Evolutionary conservation across 2,329 filamentous ascomycete genomes (phyloP).

Genomic region (Bertia moriformis): DNA sequence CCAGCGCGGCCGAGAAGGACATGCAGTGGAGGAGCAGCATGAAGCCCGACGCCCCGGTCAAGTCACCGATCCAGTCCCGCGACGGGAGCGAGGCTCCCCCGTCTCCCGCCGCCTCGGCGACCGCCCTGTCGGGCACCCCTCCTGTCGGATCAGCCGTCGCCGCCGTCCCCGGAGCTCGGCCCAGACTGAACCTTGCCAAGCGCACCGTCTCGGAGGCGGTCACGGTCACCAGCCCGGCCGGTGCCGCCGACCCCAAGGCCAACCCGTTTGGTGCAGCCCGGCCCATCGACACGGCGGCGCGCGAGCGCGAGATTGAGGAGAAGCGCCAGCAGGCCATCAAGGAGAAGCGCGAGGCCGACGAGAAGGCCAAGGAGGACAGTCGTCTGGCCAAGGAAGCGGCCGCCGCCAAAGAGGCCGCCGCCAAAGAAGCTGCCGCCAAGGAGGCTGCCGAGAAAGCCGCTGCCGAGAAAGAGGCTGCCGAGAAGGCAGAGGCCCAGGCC

Average conservation of each 20-base stretch:
- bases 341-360: conserved; percentile 76
- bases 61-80: conserved; percentile 52
- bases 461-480: conserved; percentile 9
- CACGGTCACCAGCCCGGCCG: conserved; percentile 33
- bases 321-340: conserved; percentile 60
- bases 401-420: conserved; percentile 30
- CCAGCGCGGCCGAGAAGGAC: conserved; percentile 82
- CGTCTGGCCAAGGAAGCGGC: conserved; percentile 50
- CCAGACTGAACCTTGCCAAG: conserved; percentile 78
- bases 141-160: too few species aligned
- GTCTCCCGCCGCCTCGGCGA: conserved; percentile 41
- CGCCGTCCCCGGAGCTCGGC: conserved; percentile 48
- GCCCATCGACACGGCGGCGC: conserved; percentile 82
- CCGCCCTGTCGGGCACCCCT: conserved; percentile 22
- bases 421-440: conserved; percentile 15
- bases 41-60: conserved; percentile 59
- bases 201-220: conserved; percentile 69
- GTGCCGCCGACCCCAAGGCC: conserved; percentile 58
- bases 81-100: conserved; percentile 65
- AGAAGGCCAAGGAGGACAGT: conserved; percentile 68
- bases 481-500: conserved; percentile 17
- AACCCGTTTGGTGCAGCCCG: conserved; percentile 88
- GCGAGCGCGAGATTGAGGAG: conserved; percentile 81
- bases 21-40: conserved; percentile 86
- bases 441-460: conserved; percentile 10